These are phyloP conservation scores for Botrytis pseudocinerea DNA, from an alignment of 2,329 filamentous ascomycete genomes.

Conservation along the genomic window DNA sequence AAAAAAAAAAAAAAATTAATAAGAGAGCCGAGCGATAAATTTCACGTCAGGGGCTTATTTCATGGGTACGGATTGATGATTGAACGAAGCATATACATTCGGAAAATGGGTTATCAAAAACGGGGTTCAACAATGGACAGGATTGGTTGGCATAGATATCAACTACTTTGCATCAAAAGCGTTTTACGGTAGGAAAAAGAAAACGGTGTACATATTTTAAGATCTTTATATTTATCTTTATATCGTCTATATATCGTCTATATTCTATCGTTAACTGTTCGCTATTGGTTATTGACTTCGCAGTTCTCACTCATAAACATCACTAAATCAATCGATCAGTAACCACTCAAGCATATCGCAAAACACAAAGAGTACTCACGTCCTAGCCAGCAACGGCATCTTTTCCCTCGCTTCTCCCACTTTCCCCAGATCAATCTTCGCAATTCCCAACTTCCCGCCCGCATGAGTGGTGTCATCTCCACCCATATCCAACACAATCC, in stretches of 20 bases:
- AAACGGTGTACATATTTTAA: conserved; percentile 3
- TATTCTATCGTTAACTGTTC: not conserved
- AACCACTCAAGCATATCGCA: not conserved
- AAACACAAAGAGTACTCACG: conserved; percentile 30
- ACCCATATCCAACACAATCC: conserved; percentile 64
- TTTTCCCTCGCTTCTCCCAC: conserved; percentile 54
- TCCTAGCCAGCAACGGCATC: conserved; percentile 57
- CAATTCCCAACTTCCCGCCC: conserved; percentile 47
- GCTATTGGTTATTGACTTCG: not conserved
- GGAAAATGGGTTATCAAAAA: conserved; percentile 25
- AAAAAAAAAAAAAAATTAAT: too few relatives aligned
- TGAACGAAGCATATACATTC: conserved; percentile 15
- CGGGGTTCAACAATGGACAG: conserved; percentile 35
- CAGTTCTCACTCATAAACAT: conserved; percentile 27
- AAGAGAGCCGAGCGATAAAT: conserved; percentile 5
- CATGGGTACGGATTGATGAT: conserved; percentile 3
- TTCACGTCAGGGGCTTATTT: not conserved
- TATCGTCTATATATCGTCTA: not conserved
- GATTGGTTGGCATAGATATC: conserved; percentile 34
- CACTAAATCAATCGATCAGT: conserved; percentile 25
- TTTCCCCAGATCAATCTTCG: conserved; percentile 55
- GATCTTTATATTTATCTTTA: not conserved
- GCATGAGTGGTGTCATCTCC: conserved; percentile 43
- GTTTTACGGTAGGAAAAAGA: conserved; percentile 23
- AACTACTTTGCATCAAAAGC: conserved; percentile 37